These are phyloP conservation scores for Fusarium pseudonygamai DNA, from an alignment of 2,329 filamentous ascomycete species.

Conservation along the genomic window DNA sequence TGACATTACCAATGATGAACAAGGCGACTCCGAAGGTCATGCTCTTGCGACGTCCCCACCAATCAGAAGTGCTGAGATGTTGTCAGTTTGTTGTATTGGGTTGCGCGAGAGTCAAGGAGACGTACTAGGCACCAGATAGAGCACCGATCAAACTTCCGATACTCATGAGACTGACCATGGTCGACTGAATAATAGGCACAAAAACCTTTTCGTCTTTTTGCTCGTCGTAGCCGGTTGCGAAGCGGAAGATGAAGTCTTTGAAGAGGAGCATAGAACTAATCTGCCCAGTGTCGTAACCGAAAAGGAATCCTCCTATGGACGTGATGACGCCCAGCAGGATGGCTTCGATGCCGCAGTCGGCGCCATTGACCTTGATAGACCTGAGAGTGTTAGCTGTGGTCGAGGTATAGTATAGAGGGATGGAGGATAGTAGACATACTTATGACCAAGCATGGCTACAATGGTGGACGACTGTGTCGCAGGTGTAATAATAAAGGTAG, in stretches of 20 bases:
- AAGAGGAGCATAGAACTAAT: slow-evolving; percentile 63
- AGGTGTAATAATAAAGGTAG: slow-evolving; percentile 9
- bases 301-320: slow-evolving; percentile 69
- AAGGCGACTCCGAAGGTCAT: slow-evolving; percentile 63
- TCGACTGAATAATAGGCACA: slow-evolving; percentile 56
- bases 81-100: slow-evolving; percentile 7
- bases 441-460: slow-evolving; percentile 37
- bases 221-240: slow-evolving; percentile 57
- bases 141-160: slow-evolving; percentile 66
- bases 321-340: slow-evolving; percentile 60
- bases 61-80: slow-evolving; percentile 59
- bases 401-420: no score
- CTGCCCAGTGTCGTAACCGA: slow-evolving; percentile 71
- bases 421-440: slow-evolving; percentile 11
- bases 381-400: slow-evolving; percentile 33
- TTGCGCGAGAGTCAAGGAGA: not conserved
- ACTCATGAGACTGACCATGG: slow-evolving; percentile 65
- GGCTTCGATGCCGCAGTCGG: slow-evolving; percentile 53
- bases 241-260: slow-evolving; percentile 64
- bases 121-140: slow-evolving; percentile 59
- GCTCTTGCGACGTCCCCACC: slow-evolving; percentile 65
- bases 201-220: slow-evolving; percentile 49
- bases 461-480: slow-evolving; percentile 22
- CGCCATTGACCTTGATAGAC: slow-evolving; percentile 55
- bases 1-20: slow-evolving; percentile 71